Evolutionary conservation across 768 basidiomycete genomes (phyloP).

Genomic region (Termitomyces sp.): DNA sequence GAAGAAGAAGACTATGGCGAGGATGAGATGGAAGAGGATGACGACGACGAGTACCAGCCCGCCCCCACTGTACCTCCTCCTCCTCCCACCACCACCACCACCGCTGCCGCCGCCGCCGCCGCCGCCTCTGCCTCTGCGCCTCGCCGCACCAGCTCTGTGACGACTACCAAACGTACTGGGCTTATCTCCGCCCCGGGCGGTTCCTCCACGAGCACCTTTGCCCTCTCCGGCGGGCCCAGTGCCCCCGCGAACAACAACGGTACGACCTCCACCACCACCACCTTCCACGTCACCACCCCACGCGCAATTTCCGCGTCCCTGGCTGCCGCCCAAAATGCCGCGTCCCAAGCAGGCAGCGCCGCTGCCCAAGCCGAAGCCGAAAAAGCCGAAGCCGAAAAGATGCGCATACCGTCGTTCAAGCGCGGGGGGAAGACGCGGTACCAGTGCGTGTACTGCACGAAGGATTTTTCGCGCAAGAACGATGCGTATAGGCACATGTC

Average conservation of each 20-base stretch:
- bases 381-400: not conserved
- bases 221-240: not conserved
- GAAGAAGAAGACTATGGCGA: slow-evolving; percentile 3
- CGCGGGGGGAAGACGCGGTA: slow-evolving; percentile 12
- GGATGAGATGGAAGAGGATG: slow-evolving; percentile 3
- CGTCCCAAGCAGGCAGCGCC: not conserved
- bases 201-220: slow-evolving; percentile 6
- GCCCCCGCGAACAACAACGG: slow-evolving; percentile 8
- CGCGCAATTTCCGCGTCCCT: slow-evolving; percentile 5
- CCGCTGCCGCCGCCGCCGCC: no score
- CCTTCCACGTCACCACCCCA: slow-evolving; percentile 6
- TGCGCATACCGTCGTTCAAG: slow-evolving; percentile 13
- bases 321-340: not conserved
- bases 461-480: slow-evolving; percentile 12
- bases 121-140: not conserved
- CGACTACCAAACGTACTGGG: not conserved
- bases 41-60: not conserved
- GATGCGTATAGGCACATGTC: slow-evolving; percentile 15
- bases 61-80: not conserved
- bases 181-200: not conserved
- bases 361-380: not conserved
- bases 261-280: slow-evolving; percentile 5
- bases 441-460: slow-evolving; percentile 8
- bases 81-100: not conserved
- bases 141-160: not conserved